Evolutionary conservation across 2,329 filamentous ascomycete species (phyloP), one percentile per base, ranked within the genome.

Genomic region (Penicillium glabrum): DNA sequence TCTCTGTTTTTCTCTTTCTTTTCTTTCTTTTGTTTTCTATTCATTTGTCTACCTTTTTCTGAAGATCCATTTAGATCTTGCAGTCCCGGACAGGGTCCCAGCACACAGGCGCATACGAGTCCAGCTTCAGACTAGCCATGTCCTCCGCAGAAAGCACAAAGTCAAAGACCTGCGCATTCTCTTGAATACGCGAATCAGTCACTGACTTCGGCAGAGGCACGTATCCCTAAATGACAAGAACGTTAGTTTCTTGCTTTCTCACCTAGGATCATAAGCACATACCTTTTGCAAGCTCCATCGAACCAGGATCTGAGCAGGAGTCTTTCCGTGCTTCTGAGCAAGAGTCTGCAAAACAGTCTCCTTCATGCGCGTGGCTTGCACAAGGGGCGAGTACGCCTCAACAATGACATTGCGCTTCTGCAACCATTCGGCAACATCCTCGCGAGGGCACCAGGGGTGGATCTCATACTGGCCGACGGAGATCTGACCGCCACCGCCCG

Each of bases 391-490:
- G 60, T 80, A 81, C 6, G 79, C 79, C 80, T 91, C 81, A 14
- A 89, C 72, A 31, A 85, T 82, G 21, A 90, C 78, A 58, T 81
- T 80, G 19, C 85, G 80, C 72, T 87, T 80, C 61, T 80, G 73
- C 65, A 89, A 89, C 91, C 92, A 97, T 46, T 84, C 78, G 9
- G 87, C 86, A 59, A 97, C 91, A 68, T 96, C 91, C 23, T 81
- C 78, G n/a, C 92, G 82, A 9, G 86, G 82, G 43, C 92, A 85
- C 92, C 91, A 97, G 1, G 93, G 93, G 74, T 97, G 93, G 11
- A 97, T 78, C 76, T 97, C 93, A 75, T 89, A 91, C 75, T 96
- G 93, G 41, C 91, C 92, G 37, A 96, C 89, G 59, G 87, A 89
- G 67, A 96, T 83, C 41, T 90, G 79, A 24, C 90, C 90, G 4